phyloP scores from a whole-genome alignment of 2,329 filamentous ascomycete species.

The Hypomyces rosellus region DNA sequence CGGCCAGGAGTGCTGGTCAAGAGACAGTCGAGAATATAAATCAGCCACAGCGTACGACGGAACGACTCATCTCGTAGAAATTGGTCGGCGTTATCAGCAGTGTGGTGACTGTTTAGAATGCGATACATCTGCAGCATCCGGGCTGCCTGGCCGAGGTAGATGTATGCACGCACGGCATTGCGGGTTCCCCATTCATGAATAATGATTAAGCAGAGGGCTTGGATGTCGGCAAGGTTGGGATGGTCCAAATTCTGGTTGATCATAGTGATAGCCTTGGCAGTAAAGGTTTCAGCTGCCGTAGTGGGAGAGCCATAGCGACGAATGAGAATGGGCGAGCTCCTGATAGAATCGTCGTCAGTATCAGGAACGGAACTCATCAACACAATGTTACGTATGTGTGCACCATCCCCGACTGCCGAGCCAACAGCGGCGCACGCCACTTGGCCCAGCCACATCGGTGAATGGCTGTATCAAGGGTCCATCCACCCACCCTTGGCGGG shows the following conservation, averaged over 20 bases:
- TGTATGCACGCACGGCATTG: constrained; percentile 56
- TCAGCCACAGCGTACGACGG: constrained; percentile 55
- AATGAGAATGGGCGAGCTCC: constrained; percentile 50
- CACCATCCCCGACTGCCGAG: neutral
- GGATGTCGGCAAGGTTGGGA: constrained; percentile 54
- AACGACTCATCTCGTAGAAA: constrained; percentile 57
- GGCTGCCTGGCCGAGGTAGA: constrained; percentile 56
- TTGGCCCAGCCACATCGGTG: neutral
- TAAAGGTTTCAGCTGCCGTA: constrained; percentile 53
- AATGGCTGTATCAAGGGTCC: neutral
- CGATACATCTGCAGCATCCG: constrained; percentile 60
- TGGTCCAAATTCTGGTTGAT: constrained; percentile 55
- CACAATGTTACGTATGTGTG: neutral
- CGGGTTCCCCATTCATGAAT: constrained; percentile 58
- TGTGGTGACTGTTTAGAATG: constrained; percentile 50
- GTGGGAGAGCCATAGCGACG: constrained; percentile 53
- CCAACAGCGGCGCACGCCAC: neutral
- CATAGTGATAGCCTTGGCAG: constrained; percentile 49
- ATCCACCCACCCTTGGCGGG: neutral
- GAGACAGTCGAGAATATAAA: constrained; percentile 58
- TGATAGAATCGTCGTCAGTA: constrained; percentile 23
- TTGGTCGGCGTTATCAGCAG: constrained; percentile 46
- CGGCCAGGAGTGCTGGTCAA: constrained; percentile 56
- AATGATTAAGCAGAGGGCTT: constrained; percentile 54
- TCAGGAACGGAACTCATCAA: neutral